phyloP scores from a whole-genome alignment of 2,329 filamentous ascomycete genomes.

The Pezizomycotina sp. region DNA sequence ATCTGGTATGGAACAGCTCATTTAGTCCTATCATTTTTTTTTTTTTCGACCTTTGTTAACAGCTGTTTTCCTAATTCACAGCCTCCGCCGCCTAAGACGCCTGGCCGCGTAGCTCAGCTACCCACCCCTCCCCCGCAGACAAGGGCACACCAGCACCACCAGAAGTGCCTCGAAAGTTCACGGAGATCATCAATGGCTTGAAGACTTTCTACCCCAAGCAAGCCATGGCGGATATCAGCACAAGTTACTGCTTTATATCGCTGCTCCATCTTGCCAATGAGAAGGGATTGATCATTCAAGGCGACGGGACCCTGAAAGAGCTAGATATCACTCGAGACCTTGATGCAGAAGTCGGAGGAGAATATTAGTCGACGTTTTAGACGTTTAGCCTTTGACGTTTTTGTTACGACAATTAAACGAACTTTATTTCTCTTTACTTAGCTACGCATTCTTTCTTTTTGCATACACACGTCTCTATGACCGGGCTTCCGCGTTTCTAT shows the following conservation, averaged over 20 bases:
- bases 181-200: slow-evolving; percentile 74
- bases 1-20: slow-evolving; percentile 13
- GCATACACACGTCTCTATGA: too few relatives aligned
- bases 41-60: neutral
- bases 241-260: slow-evolving; percentile 83
- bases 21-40: too few relatives aligned
- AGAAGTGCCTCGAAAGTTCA: slow-evolving; percentile 46
- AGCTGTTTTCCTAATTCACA: neutral
- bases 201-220: slow-evolving; percentile 72
- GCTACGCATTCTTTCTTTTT: too few relatives aligned
- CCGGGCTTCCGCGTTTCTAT: too few relatives aligned
- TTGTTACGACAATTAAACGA: too few relatives aligned
- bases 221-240: slow-evolving; percentile 85
- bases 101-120: slow-evolving; percentile 23
- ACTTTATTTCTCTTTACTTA: too few relatives aligned
- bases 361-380: slow-evolving; percentile 7
- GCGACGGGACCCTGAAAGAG: slow-evolving; percentile 34
- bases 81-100: slow-evolving; percentile 22
- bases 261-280: slow-evolving; percentile 83
- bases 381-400: neutral
- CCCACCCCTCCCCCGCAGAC: slow-evolving; percentile 29
- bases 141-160: slow-evolving; percentile 24
- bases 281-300: slow-evolving; percentile 65
- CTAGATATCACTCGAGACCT: slow-evolving; percentile 35
- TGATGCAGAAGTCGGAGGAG: slow-evolving; percentile 28